Evolutionary conservation across 2,329 filamentous ascomycete species (phyloP).

Genomic region (Nothopassalora personata): DNA sequence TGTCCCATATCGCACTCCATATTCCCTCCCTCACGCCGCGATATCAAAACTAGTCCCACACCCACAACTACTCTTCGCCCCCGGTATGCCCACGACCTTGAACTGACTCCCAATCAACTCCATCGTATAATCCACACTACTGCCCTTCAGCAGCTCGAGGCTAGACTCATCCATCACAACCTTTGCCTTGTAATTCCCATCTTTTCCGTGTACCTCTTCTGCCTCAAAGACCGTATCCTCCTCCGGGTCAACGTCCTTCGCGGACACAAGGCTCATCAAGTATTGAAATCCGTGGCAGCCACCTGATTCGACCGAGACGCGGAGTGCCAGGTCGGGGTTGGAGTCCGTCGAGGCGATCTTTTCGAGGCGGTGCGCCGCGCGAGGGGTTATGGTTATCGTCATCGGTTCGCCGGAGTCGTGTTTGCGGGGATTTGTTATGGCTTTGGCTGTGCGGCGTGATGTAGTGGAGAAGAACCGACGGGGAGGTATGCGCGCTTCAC

Average conservation of each 20-base stretch:
- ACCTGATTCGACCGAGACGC: conserved; percentile 85
- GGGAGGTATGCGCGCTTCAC: background rate
- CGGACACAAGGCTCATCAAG: conserved; percentile 73
- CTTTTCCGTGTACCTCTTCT: conserved; percentile 32
- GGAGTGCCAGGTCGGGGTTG: conserved; percentile 79
- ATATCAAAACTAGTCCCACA: conserved; percentile 98
- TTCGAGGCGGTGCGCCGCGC: conserved; percentile 68
- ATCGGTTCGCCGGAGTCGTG: conserved; percentile 84
- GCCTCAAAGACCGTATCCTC: conserved; percentile 88
- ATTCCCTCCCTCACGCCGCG: conserved; percentile 37
- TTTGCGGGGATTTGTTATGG: conserved; percentile 63
- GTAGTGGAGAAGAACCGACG: conserved; percentile 16
- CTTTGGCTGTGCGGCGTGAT: conserved; percentile 22
- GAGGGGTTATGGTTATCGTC: conserved; percentile 73
- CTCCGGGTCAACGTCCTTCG: conserved; percentile 54
- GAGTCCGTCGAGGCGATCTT: conserved; percentile 51
- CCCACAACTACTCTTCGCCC: conserved; percentile 88
- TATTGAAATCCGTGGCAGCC: conserved; percentile 99
- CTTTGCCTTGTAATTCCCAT: conserved; percentile 53
- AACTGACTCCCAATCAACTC: conserved; percentile 94
- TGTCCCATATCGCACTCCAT: background rate
- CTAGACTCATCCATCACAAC: conserved; percentile 85
- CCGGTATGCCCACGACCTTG: conserved; percentile 90
- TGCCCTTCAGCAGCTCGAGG: conserved; percentile 81
- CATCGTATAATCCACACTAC: conserved; percentile 93